A percentile compares a stretch with the other conserved stretches of the same genome.
phyloP scores from a whole-genome alignment of 1,284 basidiomycete genomes.

The Golubevia pallescens region DNA sequence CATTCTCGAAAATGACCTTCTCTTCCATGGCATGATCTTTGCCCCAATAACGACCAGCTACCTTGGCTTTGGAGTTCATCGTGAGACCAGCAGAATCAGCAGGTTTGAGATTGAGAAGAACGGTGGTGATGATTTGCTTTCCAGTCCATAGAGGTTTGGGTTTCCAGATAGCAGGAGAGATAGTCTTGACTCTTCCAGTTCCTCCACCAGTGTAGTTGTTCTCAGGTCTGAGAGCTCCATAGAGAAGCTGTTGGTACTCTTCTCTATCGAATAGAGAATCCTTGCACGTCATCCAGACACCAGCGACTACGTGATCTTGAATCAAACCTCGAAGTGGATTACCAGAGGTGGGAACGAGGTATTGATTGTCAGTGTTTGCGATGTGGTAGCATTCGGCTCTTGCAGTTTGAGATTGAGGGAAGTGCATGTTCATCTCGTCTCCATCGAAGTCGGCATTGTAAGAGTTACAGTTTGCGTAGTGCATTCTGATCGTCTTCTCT shows the following conservation, averaged over 20 bases:
- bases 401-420: conserved; percentile 92
- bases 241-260: conserved; percentile 95
- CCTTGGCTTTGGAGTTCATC: conserved; percentile 82
- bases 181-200: conserved; percentile 74
- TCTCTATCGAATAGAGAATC: conserved; percentile 93
- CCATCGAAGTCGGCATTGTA: conserved; percentile 99
- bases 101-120: conserved; percentile 80
- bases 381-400: conserved; percentile 79
- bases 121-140: conserved; percentile 83
- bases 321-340: conserved; percentile 97
- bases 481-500: conserved; percentile 99
- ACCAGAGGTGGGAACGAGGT: conserved; percentile 96
- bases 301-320: conserved; percentile 98
- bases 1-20: conserved; percentile 86
- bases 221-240: conserved; percentile 91
- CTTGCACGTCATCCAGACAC: conserved; percentile 98
- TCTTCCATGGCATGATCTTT: conserved; percentile 73
- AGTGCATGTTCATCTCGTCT: conserved; percentile 99
- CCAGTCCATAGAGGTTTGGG: conserved; percentile 93
- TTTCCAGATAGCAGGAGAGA: conserved; percentile 91
- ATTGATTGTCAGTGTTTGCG: conserved; percentile 98
- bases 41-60: conserved; percentile 80
- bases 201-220: conserved; percentile 72
- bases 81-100: conserved; percentile 81
- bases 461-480: conserved; percentile 99